A percentile compares a stretch with the other conserved stretches of the same genome.
phyloP scores from a whole-genome alignment of 306 rosid genomes.

The Rosa lucieae region DNA sequence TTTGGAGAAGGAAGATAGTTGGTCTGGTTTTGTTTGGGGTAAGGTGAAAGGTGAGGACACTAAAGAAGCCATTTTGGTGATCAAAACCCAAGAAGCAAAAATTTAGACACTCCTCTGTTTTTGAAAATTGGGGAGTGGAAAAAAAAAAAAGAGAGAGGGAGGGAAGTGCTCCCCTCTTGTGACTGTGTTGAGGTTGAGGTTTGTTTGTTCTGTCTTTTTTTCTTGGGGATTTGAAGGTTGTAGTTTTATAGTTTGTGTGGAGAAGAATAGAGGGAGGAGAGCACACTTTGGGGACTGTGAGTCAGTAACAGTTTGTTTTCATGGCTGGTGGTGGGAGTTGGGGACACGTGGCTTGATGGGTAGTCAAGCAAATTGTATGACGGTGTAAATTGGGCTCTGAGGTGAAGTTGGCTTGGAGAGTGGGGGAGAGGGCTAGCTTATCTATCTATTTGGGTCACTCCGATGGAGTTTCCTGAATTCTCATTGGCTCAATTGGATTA shows the following conservation, averaged over 20 bases:
- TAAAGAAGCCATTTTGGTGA: conserved; percentile 71
- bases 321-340: conserved; percentile 46
- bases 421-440: background rate
- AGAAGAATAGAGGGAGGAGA: conserved; percentile 8
- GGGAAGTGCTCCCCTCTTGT: background rate
- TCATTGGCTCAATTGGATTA: conserved; percentile 76
- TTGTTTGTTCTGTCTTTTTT: background rate
- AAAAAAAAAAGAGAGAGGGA: background rate
- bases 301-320: conserved; percentile 29
- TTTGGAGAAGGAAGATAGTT: conserved; percentile 61
- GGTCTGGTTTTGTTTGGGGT: conserved; percentile 59
- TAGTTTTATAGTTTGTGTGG: conserved; percentile 33
- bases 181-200: background rate
- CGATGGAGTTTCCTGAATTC: conserved; percentile 60
- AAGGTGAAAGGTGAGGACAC: conserved; percentile 71
- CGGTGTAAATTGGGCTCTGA: conserved; percentile 23
- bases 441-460: conserved; percentile 39
- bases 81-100: background rate
- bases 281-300: background rate
- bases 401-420: conserved; percentile 33
- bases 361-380: conserved; percentile 13
- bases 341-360: conserved; percentile 53
- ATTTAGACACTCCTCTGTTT: conserved; percentile 14
- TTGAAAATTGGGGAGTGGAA: conserved; percentile 18
- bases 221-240: background rate